Conservation (phyloP, 2,329 filamentous ascomycete species). For the Exophiala dermatitidis region DNA sequence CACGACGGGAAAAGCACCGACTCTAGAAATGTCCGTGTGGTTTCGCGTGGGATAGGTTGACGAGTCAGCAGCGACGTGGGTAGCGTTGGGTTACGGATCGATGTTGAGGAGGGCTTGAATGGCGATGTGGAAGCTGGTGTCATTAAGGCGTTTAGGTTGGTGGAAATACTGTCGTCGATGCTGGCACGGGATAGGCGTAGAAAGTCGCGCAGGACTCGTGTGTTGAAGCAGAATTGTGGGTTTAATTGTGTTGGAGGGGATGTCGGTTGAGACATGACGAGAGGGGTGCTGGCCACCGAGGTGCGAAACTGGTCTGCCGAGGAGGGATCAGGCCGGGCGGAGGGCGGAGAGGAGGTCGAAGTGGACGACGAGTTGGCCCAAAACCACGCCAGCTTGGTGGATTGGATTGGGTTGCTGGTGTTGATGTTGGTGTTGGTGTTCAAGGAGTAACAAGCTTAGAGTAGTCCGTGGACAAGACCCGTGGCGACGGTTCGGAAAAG, state of each 20-base stretch:
- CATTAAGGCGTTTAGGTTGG: slow-evolving; percentile 83
- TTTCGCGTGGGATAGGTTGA: slow-evolving; percentile 36
- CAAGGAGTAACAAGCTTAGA: too few species aligned
- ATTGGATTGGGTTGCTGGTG: not conserved
- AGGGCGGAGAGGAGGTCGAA: slow-evolving; percentile 8
- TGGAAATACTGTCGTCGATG: slow-evolving; percentile 87
- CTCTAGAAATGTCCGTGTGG: slow-evolving; percentile 68
- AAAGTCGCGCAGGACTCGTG: slow-evolving; percentile 59
- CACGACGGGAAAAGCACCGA: slow-evolving; percentile 79
- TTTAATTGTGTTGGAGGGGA: slow-evolving; percentile 42
- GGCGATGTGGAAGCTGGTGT: slow-evolving; percentile 59
- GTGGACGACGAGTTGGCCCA: slow-evolving; percentile 15
- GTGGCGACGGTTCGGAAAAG: too few species aligned
- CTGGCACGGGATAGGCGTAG: slow-evolving; percentile 74
- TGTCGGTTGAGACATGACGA: slow-evolving; percentile 35
- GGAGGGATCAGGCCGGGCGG: not conserved
- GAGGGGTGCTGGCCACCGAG: not conserved
- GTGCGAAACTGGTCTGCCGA: not conserved
- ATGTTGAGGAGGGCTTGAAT: slow-evolving; percentile 76
- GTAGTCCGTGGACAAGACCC: too few species aligned
- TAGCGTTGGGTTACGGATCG: slow-evolving; percentile 30
- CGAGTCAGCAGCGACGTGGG: slow-evolving; percentile 11
- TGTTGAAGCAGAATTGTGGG: slow-evolving; percentile 59
- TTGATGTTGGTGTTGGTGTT: not conserved
- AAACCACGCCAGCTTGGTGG: slow-evolving; percentile 28